Conservation (phyloP, 2,329 filamentous ascomycete genomes). For the Sclerotinia glacialis region DNA sequence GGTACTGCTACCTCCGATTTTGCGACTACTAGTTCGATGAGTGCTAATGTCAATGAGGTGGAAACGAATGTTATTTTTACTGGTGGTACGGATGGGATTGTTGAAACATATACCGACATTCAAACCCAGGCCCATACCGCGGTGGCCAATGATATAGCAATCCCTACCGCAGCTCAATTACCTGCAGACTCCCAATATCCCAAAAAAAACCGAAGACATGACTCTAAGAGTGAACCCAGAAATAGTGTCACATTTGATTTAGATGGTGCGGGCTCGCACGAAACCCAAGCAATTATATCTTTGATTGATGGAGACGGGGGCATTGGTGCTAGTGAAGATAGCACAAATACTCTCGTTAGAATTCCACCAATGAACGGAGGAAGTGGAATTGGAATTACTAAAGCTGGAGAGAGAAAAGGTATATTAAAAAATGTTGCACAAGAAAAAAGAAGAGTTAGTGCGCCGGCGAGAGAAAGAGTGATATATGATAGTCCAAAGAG, state of each 20-base stretch:
- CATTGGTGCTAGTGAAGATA: background rate
- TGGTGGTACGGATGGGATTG: background rate
- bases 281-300: background rate
- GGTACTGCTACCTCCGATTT: background rate
- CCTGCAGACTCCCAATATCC: background rate
- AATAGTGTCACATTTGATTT: background rate
- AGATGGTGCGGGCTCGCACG: background rate
- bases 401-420: background rate
- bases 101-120: background rate
- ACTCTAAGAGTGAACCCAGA: constrained; percentile 1
- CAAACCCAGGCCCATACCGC: background rate
- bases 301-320: background rate
- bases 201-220: background rate
- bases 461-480: background rate
- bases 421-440: background rate
- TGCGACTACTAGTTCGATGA: background rate
- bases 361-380: background rate
- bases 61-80: background rate
- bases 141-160: background rate
- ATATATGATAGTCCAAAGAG: background rate
- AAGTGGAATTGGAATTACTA: background rate
- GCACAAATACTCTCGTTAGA: background rate
- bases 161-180: too few species aligned
- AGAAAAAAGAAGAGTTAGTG: constrained; percentile 4
- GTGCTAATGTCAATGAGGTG: background rate